Evolutionary conservation across 2,329 filamentous ascomycete genomes (phyloP).

Genomic region (Apiospora hydei): DNA sequence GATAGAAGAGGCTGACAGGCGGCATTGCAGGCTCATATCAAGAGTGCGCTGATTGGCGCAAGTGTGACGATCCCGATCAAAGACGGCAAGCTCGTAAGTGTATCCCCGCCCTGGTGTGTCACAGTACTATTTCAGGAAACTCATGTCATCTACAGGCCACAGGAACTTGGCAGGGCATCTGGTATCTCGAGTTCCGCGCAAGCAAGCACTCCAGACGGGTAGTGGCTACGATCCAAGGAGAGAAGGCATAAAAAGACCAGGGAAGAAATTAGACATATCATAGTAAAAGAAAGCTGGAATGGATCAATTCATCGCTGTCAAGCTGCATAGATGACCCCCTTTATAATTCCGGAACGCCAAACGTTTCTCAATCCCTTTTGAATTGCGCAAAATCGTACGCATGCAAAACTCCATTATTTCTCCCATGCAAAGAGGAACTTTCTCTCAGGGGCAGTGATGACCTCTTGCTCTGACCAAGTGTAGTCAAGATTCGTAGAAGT

Average conservation of each 20-base stretch:
- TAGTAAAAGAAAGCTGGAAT: conserved; percentile 6
- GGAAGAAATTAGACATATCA: not conserved
- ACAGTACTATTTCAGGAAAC: conserved; percentile 18
- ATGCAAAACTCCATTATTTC: not conserved
- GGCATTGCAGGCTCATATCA: conserved; percentile 78
- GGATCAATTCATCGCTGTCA: not conserved
- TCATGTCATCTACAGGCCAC: conserved; percentile 54
- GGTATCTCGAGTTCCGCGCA: conserved; percentile 89
- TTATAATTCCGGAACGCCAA: conserved; percentile 17
- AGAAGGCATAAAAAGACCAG: conserved; percentile 60
- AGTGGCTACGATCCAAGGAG: conserved; percentile 93
- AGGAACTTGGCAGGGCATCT: conserved; percentile 86
- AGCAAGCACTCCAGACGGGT: conserved; percentile 80
- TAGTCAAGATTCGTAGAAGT: not conserved
- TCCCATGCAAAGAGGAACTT: not conserved
- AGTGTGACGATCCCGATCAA: conserved; percentile 91
- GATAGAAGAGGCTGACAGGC: conserved; percentile 3
- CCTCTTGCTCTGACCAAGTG: not conserved
- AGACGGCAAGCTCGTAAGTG: conserved; percentile 75
- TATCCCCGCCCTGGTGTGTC: not conserved
- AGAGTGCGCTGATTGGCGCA: conserved; percentile 86
- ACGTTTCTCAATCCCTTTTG: conserved; percentile 3
- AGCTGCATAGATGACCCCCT: not conserved
- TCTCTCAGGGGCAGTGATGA: not conserved
- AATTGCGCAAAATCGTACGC: not conserved